Evolutionary conservation across 495 filamentous ascomycete species (phyloP), one percentile per base, ranked within the genome.

Genomic region (Schizothecium vesticola): DNA sequence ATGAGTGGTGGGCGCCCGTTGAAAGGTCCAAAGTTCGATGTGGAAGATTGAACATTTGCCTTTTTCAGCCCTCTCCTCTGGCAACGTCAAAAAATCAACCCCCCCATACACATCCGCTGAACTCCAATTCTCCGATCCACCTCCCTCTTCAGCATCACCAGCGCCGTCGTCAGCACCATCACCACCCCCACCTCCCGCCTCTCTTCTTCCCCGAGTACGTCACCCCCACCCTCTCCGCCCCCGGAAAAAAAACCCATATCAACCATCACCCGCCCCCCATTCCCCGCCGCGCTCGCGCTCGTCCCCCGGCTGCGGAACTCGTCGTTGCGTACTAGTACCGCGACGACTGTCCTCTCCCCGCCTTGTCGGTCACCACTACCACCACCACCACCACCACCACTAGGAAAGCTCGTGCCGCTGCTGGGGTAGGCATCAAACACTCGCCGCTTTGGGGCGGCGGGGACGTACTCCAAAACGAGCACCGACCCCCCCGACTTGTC

Each of bases 121-220:
- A n/a, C n/a, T n/a, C n/a, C n/a, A n/a, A n/a, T n/a, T n/a, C n/a
- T 59, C 58, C 86, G 74, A 73, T 88, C 86, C 66, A 87, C 76
- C 78, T 88, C 86, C 66, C 80, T 81, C 83, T 88, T 87, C 67
- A 88, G 66, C 85, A 88, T 86, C 7, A 83, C 71, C 65, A 87
- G 59, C 61, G 80, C 84, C 3, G 83, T 86, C 31, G 80, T 79
- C 9, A 87, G 81, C 10, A 86, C 78, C n/a, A 86, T 59, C 11
- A 76, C 76, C 70, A 81, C 75, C 8, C 76, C 75, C 66, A 84
- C 67, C 61, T 80, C 71, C 56, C 69, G 61, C n/a, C 72, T 65
- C 51, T 57, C 71, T 64, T 76, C 66, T 3, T 62, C 68, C 11
- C 33, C 59, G 9, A 43, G 13, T 1, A 3, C 33, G 13, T 63